These are phyloP conservation scores for Cutaneotrichosporon mucoides DNA, from an alignment of 1,284 basidiomycete species.

Conservation along the genomic window DNA sequence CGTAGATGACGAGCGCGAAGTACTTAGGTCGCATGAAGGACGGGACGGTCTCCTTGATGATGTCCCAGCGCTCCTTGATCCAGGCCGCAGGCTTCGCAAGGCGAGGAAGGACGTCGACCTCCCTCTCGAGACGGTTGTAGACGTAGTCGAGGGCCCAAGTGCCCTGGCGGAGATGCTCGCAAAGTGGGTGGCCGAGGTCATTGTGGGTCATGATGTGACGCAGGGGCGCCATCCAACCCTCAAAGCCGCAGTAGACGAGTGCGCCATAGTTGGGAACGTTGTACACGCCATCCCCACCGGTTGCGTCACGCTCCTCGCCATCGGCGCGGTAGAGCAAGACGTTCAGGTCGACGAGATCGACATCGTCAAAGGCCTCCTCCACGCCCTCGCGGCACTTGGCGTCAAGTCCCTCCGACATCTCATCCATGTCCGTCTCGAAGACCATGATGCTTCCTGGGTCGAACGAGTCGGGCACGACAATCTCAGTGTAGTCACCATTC, in stretches of 20 bases:
- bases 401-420: conserved; percentile 63
- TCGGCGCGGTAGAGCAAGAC: conserved; percentile 76
- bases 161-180: conserved; percentile 77
- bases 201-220: conserved; percentile 77
- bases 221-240: conserved; percentile 91
- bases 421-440: conserved; percentile 70
- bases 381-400: conserved; percentile 63
- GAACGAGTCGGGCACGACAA: conserved; percentile 76
- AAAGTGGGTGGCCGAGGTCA: conserved; percentile 86
- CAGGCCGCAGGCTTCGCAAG: conserved; percentile 69
- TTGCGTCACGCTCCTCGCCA: conserved; percentile 84
- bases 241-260: conserved; percentile 82
- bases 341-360: conserved; percentile 85
- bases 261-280: conserved; percentile 67
- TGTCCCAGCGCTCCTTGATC: conserved; percentile 77
- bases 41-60: conserved; percentile 67
- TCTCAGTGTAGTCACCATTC: conserved; percentile 69
- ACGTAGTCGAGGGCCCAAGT: conserved; percentile 87
- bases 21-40: conserved; percentile 88
- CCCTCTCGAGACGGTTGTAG: conserved; percentile 59
- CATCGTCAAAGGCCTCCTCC: conserved; percentile 64
- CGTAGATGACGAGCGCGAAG: conserved; percentile 81
- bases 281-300: conserved; percentile 67
- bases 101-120: conserved; percentile 55
- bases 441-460: conserved; percentile 88